Percentiles rank a stretch among this genome's conserved stretches.
Evolutionary conservation across 129 eudicot species (phyloP).

Genomic region (Flaveria bidentis): DNA sequence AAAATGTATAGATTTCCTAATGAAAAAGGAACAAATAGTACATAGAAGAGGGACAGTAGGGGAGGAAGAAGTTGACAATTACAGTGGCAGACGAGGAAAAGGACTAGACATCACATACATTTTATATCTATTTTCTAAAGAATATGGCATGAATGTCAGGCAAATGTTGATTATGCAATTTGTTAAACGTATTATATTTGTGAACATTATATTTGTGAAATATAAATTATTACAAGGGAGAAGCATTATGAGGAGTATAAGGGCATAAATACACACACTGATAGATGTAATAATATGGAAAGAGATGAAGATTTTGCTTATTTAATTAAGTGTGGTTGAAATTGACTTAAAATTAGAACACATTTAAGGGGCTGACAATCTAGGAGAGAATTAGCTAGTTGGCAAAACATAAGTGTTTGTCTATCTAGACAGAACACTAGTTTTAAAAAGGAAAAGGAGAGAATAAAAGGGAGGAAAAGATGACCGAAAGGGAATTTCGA

Average conservation of each 20-base stretch:
- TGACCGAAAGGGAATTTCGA: not conserved
- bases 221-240: not conserved
- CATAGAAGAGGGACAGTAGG: not conserved
- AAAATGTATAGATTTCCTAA: not conserved
- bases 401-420: conserved; percentile 7
- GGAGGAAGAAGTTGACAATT: not conserved
- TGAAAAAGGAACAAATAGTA: not conserved
- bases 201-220: not conserved
- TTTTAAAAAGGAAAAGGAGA: not conserved
- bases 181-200: no score
- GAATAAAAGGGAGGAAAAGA: not conserved
- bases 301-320: not conserved
- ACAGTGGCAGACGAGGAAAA: not conserved
- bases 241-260: not conserved
- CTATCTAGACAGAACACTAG: not conserved
- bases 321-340: not conserved
- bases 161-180: not conserved
- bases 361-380: not conserved
- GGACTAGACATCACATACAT: not conserved
- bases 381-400: not conserved
- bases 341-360: not conserved
- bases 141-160: not conserved
- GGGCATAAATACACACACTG: not conserved
- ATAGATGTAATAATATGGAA: not conserved
- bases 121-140: not conserved